Evolutionary conservation across 257 asterid species (phyloP).

Genomic region (Jacaranda copaia): DNA sequence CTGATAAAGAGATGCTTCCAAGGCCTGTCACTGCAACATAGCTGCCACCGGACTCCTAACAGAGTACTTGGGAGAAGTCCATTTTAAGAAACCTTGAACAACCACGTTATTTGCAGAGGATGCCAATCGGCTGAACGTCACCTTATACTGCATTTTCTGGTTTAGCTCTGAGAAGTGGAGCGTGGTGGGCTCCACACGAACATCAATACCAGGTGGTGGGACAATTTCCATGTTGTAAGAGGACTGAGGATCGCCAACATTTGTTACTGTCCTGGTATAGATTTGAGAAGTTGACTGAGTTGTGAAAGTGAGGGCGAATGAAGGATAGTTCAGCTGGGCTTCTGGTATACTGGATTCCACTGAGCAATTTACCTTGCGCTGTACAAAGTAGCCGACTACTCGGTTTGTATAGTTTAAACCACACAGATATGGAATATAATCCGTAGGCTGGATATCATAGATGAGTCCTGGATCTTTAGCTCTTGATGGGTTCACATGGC

Average conservation of each 20-base stretch:
- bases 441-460: conserved; percentile 45
- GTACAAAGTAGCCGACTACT: too few species aligned
- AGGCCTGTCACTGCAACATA: conserved; percentile 1
- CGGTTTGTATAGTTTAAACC: conserved; percentile 9
- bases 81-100: conserved; percentile 42
- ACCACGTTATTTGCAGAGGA: background rate
- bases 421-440: conserved; percentile 40
- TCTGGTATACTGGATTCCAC: conserved; percentile 16
- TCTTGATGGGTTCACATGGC: conserved; percentile 53
- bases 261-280: conserved; percentile 48
- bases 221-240: conserved; percentile 36
- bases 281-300: conserved; percentile 36
- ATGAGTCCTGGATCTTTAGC: conserved; percentile 61
- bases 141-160: conserved; percentile 44
- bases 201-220: conserved; percentile 41
- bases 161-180: conserved; percentile 36
- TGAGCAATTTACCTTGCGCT: too few species aligned
- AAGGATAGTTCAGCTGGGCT: conserved; percentile 53
- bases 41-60: conserved; percentile 1
- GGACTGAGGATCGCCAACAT: conserved; percentile 45
- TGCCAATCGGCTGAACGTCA: conserved; percentile 35
- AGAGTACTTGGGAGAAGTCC: conserved; percentile 29
- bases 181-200: conserved; percentile 38
- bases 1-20: too few species aligned
- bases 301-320: conserved; percentile 39